Evolutionary conservation across 306 rosid genomes (phyloP).

Genomic region (Quercus parvula): DNA sequence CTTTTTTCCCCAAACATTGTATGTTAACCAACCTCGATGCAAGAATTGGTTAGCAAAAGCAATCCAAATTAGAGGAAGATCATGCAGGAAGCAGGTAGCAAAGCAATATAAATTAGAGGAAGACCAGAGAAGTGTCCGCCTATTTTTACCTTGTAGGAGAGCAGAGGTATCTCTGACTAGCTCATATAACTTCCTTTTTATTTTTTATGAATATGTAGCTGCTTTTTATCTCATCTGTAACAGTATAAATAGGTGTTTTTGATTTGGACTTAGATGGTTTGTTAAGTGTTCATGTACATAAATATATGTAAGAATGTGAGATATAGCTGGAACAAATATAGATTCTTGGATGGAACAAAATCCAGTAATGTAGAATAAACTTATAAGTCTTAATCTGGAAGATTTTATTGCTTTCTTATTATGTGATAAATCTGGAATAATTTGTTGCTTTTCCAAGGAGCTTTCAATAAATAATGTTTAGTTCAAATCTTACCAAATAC

Average conservation of each 20-base stretch:
- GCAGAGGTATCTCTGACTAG: conserved; percentile 25
- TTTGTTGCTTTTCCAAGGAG: not conserved
- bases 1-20: conserved; percentile 11
- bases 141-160: conserved; percentile 19
- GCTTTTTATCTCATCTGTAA: conserved; percentile 6
- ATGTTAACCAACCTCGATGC: conserved; percentile 26
- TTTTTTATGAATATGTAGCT: not conserved
- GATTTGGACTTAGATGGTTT: conserved; percentile 31
- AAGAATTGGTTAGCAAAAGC: conserved; percentile 12
- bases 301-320: conserved; percentile 28
- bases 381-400: conserved; percentile 21
- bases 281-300: conserved; percentile 37
- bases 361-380: conserved; percentile 26
- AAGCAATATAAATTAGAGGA: conserved; percentile 1
- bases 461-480: not conserved
- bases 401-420: not conserved
- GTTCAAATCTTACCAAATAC: no score
- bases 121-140: not conserved
- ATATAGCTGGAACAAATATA: conserved; percentile 22
- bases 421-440: not conserved
- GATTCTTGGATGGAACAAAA: conserved; percentile 31
- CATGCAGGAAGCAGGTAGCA: conserved; percentile 14
- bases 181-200: conserved; percentile 17
- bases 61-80: not conserved
- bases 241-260: conserved; percentile 36